Base-by-base conservation (phyloP, 2,329 filamentous ascomycete species). In the Thermothelomyces thermophilus region DNA sequence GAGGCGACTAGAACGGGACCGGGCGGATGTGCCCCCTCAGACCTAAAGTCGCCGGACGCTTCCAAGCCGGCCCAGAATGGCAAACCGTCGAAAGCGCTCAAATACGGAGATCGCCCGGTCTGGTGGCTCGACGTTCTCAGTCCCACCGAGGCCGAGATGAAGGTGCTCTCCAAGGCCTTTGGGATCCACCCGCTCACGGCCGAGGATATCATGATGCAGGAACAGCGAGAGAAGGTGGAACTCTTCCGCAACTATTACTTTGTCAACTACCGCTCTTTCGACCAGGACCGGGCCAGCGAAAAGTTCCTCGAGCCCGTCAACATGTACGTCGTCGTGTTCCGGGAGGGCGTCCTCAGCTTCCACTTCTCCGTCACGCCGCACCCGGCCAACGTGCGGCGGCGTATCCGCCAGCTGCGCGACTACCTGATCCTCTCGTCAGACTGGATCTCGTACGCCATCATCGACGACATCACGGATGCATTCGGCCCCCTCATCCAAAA, bases 201-300 rank as follows among this genome's bases (percentile, higher is more conserved):
- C 1, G 93, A 98, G 67, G 93, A 98, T 64, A 96, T 98, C 61
- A 85, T 97, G 78, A 84, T 96, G 73, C 89, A 97, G 66, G 93
- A 98, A 71, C 87, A 90, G 35, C 90, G 93, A 19, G 93, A 98
- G 64, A 98, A 98, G 70, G 93, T 98, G 0, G 93, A 98, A 66
- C 76, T 98, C 1, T 98, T 98, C 74, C 84, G 88, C 30, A 87
- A 95, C 65, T 98, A 98, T 71, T 98, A 98, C 68, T 96, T 98
- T 62, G 88, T 98, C 70, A 97, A 95, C 66, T 98, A 98, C 67
- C 86, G 93, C 14, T 94, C 90, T 0, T 98, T 98, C 63, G 93
- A 98, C 65, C 93, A 97, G 66, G 93, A 98, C 63, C 82, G 83
- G 53, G 85, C 84, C 59, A 95, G 84, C 64, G 87, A 93, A 50